Percentiles rank a stretch among this genome's conserved stretches.
phyloP scores from a whole-genome alignment of 75 land plant genomes.

The Picea glauca region DNA sequence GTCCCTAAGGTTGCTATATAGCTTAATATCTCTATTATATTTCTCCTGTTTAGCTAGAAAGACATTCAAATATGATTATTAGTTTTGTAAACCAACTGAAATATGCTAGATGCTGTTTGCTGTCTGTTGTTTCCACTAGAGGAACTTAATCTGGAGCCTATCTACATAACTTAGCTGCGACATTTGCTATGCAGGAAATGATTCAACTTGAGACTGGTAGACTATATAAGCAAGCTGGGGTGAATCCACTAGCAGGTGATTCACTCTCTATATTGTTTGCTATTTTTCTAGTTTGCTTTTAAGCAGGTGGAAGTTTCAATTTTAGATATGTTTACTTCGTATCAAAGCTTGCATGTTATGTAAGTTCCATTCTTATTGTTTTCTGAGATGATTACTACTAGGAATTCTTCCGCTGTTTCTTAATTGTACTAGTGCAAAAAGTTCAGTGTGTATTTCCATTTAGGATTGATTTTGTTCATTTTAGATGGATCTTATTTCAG shows the following conservation, averaged over 20 bases:
- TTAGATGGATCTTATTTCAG: neutral
- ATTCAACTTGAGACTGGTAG: constrained; percentile 54
- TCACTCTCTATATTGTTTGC: neutral
- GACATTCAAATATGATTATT: neutral
- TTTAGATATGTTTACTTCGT: neutral
- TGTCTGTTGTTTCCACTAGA: neutral
- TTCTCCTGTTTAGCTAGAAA: neutral
- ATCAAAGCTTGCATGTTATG: neutral
- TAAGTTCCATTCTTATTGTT: neutral
- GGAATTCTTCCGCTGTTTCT: neutral
- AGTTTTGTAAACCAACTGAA: neutral
- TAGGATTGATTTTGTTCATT: neutral
- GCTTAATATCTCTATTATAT: neutral
- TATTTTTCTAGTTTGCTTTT: neutral
- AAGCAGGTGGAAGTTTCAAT: neutral
- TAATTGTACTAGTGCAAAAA: neutral
- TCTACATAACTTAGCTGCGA: neutral
- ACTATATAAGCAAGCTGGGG: constrained; percentile 53
- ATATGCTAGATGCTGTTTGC: neutral
- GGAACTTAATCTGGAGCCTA: neutral
- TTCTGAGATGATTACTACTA: neutral
- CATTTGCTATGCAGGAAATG: constrained; percentile 23
- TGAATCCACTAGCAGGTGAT: constrained; percentile 53
- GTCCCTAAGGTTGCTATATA: neutral
- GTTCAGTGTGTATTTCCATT: neutral